phyloP scores from a whole-genome alignment of 2,329 filamentous ascomycete species.

The Neofusicoccum sp. region DNA sequence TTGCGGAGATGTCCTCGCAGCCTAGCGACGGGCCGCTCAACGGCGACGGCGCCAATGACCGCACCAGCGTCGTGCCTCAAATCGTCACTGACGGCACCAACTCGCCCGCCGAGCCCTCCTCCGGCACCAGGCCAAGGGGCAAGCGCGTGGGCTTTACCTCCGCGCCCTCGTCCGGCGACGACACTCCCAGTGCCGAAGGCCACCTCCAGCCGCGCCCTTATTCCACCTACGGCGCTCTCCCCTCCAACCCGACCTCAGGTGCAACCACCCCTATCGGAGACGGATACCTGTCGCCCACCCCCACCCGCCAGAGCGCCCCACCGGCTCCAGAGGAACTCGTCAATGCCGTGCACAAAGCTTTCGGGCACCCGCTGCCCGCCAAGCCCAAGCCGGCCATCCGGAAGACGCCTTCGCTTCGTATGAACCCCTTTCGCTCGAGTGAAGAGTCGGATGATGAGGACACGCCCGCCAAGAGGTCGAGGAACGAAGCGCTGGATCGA shows the following conservation, averaged over 20 bases:
- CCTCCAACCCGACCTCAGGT: constrained; percentile 15
- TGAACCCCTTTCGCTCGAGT: constrained; percentile 28
- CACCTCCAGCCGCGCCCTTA: neutral
- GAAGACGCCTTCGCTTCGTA: constrained; percentile 30
- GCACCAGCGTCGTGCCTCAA: neutral
- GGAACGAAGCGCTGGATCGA: constrained; percentile 34
- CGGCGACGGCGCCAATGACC: neutral
- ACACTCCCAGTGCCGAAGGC: neutral
- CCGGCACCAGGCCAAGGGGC: neutral
- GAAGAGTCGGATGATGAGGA: constrained; percentile 36
- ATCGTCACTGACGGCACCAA: constrained; percentile 11
- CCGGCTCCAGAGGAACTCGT: constrained; percentile 30
- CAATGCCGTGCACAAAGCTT: constrained; percentile 34
- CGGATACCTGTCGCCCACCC: constrained; percentile 11
- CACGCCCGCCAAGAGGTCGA: constrained; percentile 33
- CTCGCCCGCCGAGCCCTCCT: constrained; percentile 2
- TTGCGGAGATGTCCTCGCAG: constrained; percentile 17
- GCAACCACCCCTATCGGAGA: constrained; percentile 6
- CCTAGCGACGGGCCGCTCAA: constrained; percentile 12
- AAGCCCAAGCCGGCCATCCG: constrained; percentile 39
- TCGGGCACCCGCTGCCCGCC: constrained; percentile 33
- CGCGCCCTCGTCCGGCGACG: constrained; percentile 5
- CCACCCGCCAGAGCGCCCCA: constrained; percentile 6
- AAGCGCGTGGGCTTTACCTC: constrained; percentile 19
- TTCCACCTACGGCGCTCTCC: constrained; percentile 1